These are phyloP conservation scores for Jamesozyma rosinii DNA, from an alignment of 805 yeast genomes.

Conservation along the genomic window DNA sequence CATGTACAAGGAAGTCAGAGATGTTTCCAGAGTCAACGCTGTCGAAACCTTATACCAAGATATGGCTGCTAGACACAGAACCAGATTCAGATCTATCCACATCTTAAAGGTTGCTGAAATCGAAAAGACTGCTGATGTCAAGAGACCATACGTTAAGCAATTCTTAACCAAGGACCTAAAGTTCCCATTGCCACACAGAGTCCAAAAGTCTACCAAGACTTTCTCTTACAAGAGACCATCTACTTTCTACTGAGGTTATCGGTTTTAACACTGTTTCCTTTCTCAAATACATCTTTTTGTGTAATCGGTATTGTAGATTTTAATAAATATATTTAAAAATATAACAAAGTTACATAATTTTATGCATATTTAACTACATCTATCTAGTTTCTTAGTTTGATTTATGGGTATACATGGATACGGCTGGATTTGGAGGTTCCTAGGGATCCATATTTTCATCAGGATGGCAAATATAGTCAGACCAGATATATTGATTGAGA, in stretches of 20 bases:
- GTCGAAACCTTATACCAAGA: constrained; percentile 98
- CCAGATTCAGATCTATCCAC: constrained; percentile 99
- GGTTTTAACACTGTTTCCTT: constrained; percentile 12
- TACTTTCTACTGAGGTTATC: constrained; percentile 86
- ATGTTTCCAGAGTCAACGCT: constrained; percentile 96
- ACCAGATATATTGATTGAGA: too few relatives aligned
- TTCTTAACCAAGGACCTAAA: constrained; percentile 88
- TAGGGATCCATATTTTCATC: too few relatives aligned
- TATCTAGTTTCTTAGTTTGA: not conserved
- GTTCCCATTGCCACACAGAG: constrained; percentile 99
- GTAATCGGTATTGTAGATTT: constrained; percentile 5
- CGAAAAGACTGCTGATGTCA: constrained; percentile 94
- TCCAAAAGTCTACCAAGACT: constrained; percentile 79
- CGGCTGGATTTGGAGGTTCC: too few relatives aligned
- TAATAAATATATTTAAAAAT: constrained; percentile 4
- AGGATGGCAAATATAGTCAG: too few relatives aligned
- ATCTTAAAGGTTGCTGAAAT: constrained; percentile 98
- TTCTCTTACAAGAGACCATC: constrained; percentile 91
- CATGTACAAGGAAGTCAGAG: constrained; percentile 99
- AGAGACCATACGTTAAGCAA: constrained; percentile 98
- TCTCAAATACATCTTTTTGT: constrained; percentile 2
- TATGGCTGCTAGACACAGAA: constrained; percentile 99
- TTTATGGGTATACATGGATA: not conserved
- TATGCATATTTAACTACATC: not conserved
- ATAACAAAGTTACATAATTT: not conserved